phyloP scores from a whole-genome alignment of 306 rosid genomes.

The Urtica urens region DNA sequence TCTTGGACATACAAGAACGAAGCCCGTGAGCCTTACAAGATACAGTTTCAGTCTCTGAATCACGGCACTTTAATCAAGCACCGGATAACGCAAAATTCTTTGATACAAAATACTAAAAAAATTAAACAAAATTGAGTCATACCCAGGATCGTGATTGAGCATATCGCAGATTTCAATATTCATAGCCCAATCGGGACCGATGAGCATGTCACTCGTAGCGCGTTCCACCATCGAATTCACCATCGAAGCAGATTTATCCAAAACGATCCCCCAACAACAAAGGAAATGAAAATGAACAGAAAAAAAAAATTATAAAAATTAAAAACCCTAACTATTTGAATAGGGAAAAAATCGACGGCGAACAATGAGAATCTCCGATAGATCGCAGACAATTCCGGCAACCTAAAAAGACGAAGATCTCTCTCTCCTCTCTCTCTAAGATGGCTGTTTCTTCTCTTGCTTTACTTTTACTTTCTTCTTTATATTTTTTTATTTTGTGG shows the following conservation, averaged over 20 bases:
- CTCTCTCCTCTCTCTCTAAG: conserved; percentile 10
- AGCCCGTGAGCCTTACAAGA: no score
- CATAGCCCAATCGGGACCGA: conserved; percentile 99
- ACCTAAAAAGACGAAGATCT: conserved; percentile 18
- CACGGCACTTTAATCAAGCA: no score
- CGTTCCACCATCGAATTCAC: conserved; percentile 91
- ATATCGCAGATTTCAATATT: conserved; percentile 96
- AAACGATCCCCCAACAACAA: conserved; percentile 15
- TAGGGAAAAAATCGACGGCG: conserved; percentile 16
- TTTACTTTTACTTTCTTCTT: background rate
- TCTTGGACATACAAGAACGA: no score
- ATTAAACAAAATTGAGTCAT: conserved; percentile 21
- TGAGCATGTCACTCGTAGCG: conserved; percentile 86
- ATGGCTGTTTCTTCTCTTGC: conserved; percentile 14
- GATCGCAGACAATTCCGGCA: conserved; percentile 24
- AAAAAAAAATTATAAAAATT: background rate
- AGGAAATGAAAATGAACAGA: background rate
- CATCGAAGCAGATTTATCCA: no score
- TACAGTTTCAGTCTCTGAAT: no score
- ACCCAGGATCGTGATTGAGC: conserved; percentile 84
- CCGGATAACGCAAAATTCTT: no score
- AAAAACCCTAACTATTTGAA: conserved; percentile 8
- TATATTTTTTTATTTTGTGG: background rate
- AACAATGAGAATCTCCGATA: conserved; percentile 10
- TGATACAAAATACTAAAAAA: background rate